phyloP scores from a whole-genome alignment of 1,284 basidiomycete species.

The Naganishia sp. region DNA sequence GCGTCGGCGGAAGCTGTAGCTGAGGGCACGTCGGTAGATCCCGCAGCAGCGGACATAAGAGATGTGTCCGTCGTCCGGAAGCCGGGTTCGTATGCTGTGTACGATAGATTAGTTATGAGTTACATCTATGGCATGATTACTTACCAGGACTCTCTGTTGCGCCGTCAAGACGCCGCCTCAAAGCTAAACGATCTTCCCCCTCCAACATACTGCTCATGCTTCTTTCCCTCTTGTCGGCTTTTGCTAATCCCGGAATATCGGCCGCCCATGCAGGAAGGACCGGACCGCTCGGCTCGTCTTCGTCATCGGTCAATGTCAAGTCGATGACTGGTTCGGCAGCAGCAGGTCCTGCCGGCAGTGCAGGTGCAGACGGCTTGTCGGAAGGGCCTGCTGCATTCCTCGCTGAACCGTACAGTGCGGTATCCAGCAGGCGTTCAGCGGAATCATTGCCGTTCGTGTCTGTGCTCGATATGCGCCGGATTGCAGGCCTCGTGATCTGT shows the following conservation, averaged over 20 bases:
- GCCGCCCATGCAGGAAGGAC: conserved; percentile 18
- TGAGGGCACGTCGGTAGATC: neutral
- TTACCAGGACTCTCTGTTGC: conserved; percentile 2
- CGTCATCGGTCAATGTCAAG: conserved; percentile 23
- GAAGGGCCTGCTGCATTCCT: neutral
- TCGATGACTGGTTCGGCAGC: conserved; percentile 19
- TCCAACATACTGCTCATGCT: conserved; percentile 26
- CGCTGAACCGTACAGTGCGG: neutral
- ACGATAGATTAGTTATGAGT: neutral
- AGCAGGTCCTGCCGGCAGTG: neutral
- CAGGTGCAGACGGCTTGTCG: neutral
- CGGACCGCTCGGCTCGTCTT: conserved; percentile 7
- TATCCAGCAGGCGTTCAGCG: conserved; percentile 12
- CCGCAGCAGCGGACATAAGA: no score
- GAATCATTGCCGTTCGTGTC: conserved; percentile 1
- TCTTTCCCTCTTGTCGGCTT: conserved; percentile 25
- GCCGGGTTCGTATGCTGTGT: conserved; percentile 15
- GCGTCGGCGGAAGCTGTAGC: neutral
- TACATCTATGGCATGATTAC: neutral
- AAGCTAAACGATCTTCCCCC: conserved; percentile 11
- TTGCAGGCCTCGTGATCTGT: neutral
- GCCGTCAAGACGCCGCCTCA: conserved; percentile 9
- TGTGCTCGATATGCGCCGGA: neutral
- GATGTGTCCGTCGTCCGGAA: neutral
- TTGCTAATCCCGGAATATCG: conserved; percentile 20